These are phyloP conservation scores for Penicillium coprophilum DNA, from an alignment of 495 filamentous ascomycete species.

Conservation along the genomic window DNA sequence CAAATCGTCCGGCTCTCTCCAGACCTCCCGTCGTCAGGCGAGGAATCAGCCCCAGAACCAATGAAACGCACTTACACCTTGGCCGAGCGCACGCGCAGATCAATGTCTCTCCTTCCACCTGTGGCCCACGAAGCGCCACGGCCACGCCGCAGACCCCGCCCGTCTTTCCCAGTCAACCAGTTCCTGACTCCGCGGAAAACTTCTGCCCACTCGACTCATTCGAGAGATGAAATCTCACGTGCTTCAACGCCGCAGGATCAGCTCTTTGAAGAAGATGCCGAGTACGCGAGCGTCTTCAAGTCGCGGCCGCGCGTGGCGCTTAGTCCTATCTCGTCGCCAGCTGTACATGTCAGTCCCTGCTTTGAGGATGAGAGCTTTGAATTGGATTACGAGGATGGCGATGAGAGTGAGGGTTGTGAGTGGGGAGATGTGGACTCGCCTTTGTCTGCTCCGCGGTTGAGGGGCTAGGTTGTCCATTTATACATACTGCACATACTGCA, in stretches of 20 bases:
- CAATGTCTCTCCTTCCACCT: conserved; percentile 63
- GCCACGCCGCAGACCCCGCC: conserved; percentile 42
- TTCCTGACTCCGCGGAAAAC: conserved; percentile 56
- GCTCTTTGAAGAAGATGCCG: conserved; percentile 65
- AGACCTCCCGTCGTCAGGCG: conserved; percentile 8
- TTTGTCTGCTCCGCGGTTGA: conserved; percentile 13
- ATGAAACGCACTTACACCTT: conserved; percentile 45
- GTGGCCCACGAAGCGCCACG: conserved; percentile 28
- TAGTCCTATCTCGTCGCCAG: conserved; percentile 68
- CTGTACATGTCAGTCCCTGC: conserved; percentile 40
- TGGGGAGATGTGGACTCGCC: conserved; percentile 26
- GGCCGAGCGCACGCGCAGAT: conserved; percentile 74
- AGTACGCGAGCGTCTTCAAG: conserved; percentile 84
- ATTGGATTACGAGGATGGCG: conserved; percentile 21
- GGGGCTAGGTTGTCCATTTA: not conserved
- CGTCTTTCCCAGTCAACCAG: conserved; percentile 60
- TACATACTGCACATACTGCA: not conserved
- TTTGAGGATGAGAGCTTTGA: conserved; percentile 34
- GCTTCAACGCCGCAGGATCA: conserved; percentile 56
- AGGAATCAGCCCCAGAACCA: conserved; percentile 24
- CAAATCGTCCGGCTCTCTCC: conserved; percentile 24
- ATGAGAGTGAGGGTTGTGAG: conserved; percentile 11
- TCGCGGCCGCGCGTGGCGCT: conserved; percentile 74
- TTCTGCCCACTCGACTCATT: conserved; percentile 12
- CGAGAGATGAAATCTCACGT: conserved; percentile 21